A percentile compares a stretch with the other conserved stretches of the same genome.
Evolutionary conservation across 768 basidiomycete species (phyloP).

Genomic region (Leccinellum rugosiceps): DNA sequence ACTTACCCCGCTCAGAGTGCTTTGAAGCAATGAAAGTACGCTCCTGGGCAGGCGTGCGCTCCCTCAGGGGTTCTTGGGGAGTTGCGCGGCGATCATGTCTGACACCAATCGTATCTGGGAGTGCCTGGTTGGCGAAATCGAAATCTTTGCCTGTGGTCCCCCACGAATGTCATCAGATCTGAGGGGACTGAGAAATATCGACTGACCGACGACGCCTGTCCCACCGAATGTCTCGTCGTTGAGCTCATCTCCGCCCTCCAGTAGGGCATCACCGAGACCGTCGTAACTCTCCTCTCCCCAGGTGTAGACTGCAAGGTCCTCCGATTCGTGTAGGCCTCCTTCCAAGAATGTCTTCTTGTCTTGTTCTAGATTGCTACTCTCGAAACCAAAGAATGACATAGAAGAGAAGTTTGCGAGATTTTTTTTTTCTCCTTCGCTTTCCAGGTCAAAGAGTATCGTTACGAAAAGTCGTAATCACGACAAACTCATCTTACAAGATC

Average conservation of each 20-base stretch:
- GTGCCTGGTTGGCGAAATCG: conserved; percentile 63
- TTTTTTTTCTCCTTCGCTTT: conserved; percentile 12
- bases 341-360: conserved; percentile 57
- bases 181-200: not conserved
- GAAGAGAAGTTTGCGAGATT: conserved; percentile 9
- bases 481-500: conserved; percentile 3
- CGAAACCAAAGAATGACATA: conserved; percentile 86
- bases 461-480: not conserved
- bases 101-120: conserved; percentile 24
- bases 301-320: conserved; percentile 86
- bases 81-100: conserved; percentile 18
- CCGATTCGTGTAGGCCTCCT: conserved; percentile 51
- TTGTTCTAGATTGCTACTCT: conserved; percentile 58
- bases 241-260: conserved; percentile 87
- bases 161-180: conserved; percentile 16
- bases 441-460: not conserved
- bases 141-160: conserved; percentile 76
- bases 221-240: conserved; percentile 97
- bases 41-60: conserved; percentile 30
- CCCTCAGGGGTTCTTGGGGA: conserved; percentile 24
- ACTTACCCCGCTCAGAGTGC: conserved; percentile 29
- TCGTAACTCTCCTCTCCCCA: conserved; percentile 93
- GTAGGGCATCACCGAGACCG: conserved; percentile 81
- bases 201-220: conserved; percentile 67
- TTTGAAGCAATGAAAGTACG: conserved; percentile 13